These are phyloP conservation scores for Musa balbisiana DNA, from an alignment of 202 grass and related monocot genomes.

Conservation along the genomic window DNA sequence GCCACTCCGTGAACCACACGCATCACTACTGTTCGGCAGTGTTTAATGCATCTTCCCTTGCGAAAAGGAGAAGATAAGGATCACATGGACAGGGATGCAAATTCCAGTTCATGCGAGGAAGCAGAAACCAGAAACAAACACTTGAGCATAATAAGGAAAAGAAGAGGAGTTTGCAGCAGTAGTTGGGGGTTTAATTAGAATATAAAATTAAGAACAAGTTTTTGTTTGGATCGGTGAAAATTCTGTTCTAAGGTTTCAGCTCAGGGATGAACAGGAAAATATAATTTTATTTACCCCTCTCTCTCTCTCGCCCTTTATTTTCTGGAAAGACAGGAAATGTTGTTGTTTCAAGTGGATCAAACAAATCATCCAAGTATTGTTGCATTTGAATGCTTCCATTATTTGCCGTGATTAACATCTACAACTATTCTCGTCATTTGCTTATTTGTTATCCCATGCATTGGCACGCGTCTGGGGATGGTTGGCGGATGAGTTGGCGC, in stretches of 20 bases:
- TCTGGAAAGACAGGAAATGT: too few relatives aligned
- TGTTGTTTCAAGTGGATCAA: too few relatives aligned
- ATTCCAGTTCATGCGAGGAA: background rate
- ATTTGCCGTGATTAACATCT: too few relatives aligned
- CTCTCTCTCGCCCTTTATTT: background rate
- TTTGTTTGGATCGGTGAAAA: background rate
- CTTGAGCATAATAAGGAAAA: background rate
- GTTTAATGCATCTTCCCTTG: background rate
- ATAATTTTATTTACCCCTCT: background rate
- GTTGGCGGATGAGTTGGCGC: background rate
- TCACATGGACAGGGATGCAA: background rate
- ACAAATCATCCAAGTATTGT: too few relatives aligned
- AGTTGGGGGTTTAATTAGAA: background rate
- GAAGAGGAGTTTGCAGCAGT: background rate
- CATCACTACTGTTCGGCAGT: background rate
- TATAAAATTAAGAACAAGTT: background rate
- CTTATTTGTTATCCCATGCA: background rate
- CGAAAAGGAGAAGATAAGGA: background rate
- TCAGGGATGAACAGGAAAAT: constrained; percentile 1
- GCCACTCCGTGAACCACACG: background rate
- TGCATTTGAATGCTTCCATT: too few relatives aligned
- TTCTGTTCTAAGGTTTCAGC: background rate
- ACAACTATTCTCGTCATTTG: too few relatives aligned
- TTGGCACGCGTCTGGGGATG: background rate
- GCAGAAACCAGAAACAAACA: background rate